Evolutionary conservation across 1,284 basidiomycete species (phyloP).

Genomic region (Spongispora temasekensis): DNA sequence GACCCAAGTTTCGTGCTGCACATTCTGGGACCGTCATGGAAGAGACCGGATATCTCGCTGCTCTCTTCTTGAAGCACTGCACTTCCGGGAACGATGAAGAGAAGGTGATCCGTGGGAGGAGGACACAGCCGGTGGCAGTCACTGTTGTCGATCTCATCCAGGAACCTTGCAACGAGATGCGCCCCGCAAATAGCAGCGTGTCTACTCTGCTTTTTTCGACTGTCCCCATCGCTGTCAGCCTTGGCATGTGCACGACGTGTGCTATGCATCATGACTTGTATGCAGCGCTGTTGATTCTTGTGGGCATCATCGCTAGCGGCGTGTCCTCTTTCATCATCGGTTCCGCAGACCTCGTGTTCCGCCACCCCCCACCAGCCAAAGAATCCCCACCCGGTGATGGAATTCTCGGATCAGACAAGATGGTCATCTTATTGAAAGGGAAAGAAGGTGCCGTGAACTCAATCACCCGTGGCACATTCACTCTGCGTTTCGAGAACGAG

Average conservation of each 20-base stretch:
- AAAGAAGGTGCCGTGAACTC: conserved; percentile 6
- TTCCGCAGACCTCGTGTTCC: conserved; percentile 24
- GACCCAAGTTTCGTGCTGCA: conserved; percentile 19
- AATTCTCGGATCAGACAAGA: conserved; percentile 15
- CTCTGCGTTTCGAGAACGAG: conserved; percentile 23
- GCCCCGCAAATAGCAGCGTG: background rate
- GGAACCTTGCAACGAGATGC: conserved; percentile 8
- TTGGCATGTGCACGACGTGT: conserved; percentile 15
- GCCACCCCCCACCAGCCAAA: conserved; percentile 22
- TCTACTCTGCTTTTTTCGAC: conserved; percentile 3
- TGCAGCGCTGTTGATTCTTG: conserved; percentile 29
- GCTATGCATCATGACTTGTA: conserved; percentile 25
- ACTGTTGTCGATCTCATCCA: conserved; percentile 18
- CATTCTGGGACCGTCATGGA: conserved; percentile 24
- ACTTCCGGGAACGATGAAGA: background rate
- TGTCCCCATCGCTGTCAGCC: conserved; percentile 23
- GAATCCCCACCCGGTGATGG: conserved; percentile 29
- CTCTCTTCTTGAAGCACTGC: conserved; percentile 18
- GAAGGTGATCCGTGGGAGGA: conserved; percentile 5
- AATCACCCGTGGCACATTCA: conserved; percentile 26
- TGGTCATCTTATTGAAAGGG: conserved; percentile 13
- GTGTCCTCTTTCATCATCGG: conserved; percentile 29
- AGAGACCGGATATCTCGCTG: conserved; percentile 15
- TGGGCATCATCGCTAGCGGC: conserved; percentile 33
- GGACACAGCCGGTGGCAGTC: conserved; percentile 8